Conservation (phyloP, 75 land plant genomes). For the Selaginella moellendorffii region DNA sequence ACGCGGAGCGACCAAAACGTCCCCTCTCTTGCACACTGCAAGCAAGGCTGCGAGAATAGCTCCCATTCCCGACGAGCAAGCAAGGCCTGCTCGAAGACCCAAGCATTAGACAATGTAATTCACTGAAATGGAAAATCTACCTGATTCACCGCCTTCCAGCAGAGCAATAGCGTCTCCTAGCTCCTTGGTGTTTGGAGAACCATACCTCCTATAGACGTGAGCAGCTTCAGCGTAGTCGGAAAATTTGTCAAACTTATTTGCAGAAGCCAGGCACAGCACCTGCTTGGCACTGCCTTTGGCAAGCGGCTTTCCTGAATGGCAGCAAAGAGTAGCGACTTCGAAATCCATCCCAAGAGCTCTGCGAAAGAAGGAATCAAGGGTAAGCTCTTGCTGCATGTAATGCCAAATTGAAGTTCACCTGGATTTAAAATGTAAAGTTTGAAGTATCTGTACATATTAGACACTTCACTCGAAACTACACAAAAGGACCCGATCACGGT, state of each 20-base stretch:
- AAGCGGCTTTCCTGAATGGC: no score
- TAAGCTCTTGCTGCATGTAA: no score
- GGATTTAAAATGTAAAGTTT: no score
- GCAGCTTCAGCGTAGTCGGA: background rate
- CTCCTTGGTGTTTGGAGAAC: constrained; percentile 19
- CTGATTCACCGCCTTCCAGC: constrained; percentile 18
- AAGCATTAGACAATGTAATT: background rate
- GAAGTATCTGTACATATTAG: no score
- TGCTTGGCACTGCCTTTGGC: no score
- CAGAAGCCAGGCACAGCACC: constrained; percentile 20
- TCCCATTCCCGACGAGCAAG: constrained; percentile 22
- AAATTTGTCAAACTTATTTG: constrained; percentile 14
- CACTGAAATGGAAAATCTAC: background rate
- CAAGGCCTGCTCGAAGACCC: constrained; percentile 18
- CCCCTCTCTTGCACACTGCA: constrained; percentile 20
- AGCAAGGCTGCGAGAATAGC: constrained; percentile 20
- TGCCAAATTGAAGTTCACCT: no score
- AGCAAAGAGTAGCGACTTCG: no score
- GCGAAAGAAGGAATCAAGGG: no score
- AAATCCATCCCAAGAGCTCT: no score
- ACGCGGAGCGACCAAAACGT: constrained; percentile 9
- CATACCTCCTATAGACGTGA: constrained; percentile 15
- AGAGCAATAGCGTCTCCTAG: constrained; percentile 14
- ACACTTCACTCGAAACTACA: no score
- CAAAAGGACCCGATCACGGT: no score